Conservation (phyloP, 169 alveolate genomes). For the Plasmodium blacklocki region DNA sequence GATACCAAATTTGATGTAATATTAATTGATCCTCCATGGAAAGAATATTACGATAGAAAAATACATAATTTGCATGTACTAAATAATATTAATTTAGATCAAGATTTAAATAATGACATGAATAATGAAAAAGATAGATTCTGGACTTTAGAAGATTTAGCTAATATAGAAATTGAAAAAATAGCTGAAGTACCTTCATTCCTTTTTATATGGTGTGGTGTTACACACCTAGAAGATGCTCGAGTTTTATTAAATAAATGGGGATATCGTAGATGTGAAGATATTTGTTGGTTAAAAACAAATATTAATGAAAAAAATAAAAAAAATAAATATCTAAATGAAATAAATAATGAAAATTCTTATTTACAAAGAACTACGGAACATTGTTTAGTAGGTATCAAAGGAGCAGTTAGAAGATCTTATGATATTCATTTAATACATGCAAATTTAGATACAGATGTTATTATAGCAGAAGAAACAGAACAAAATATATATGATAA, state of each 20-base stretch:
- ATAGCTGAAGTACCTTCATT: slow-evolving; percentile 92
- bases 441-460: slow-evolving; percentile 96
- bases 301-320: slow-evolving; percentile 83
- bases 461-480: slow-evolving; percentile 92
- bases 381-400: slow-evolving; percentile 95
- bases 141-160: slow-evolving; percentile 82
- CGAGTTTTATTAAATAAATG: slow-evolving; percentile 88
- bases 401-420: slow-evolving; percentile 92
- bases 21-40: slow-evolving; percentile 94
- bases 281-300: slow-evolving; percentile 95
- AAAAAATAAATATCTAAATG: slow-evolving; percentile 75
- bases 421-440: slow-evolving; percentile 93
- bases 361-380: slow-evolving; percentile 92
- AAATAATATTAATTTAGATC: slow-evolving; percentile 62
- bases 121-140: slow-evolving; percentile 68
- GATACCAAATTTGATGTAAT: slow-evolving; percentile 93
- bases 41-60: slow-evolving; percentile 79
- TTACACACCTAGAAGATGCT: slow-evolving; percentile 89
- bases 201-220: slow-evolving; percentile 93
- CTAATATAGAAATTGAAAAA: slow-evolving; percentile 87
- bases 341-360: slow-evolving; percentile 73
- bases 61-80: slow-evolving; percentile 61
- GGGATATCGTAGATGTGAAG: slow-evolving; percentile 96
- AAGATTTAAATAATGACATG: slow-evolving; percentile 54
- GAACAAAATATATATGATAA: slow-evolving; percentile 78